Base-by-base conservation (phyloP, 768 basidiomycete species). In the Termitomyces sp. region DNA sequence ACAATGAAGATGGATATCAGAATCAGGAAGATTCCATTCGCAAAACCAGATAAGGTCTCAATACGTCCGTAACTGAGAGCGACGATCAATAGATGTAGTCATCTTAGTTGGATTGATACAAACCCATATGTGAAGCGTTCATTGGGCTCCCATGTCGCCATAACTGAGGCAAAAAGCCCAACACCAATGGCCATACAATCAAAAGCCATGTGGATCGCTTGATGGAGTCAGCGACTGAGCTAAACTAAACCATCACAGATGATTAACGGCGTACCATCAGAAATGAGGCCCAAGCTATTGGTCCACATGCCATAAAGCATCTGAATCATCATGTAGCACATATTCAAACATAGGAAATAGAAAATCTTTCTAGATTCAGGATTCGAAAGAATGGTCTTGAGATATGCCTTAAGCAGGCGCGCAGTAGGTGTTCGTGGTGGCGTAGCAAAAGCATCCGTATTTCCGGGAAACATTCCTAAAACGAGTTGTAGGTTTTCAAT, bases 131-230 rank as follows among this genome's bases (percentile, higher is more conserved):
- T 98, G 72, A 93, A 99, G 33, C 85, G 78, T 62, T 90, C 89
- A 72, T 98, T 94, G 0, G 94, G 90, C 36, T 92, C 88, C 97
- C 97, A 98, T 11, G 89, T 95, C 2, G 96, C 94, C 89, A 98
- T 98, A 5, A 99, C 91, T 9, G 92, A 95, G 5, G 97, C 97
- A 53, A 97, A 85, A 3, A 99, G 79, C 2, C 97, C 97, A 50
- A 99, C 91, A 0, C 85, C 94, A 49, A 99, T 93, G 0, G 96
- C 96, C 82, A 98, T 85, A 66, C 97, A 98, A 72, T 99, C 97
- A 62, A 99, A 99, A 11, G 94, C 92, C 97, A 98, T 99, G 66
- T 99, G 97, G 35, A 99, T 98, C 20, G 97, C 96, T 98, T 23
- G 18, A 60, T 5, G 36, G 29, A 7, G 52, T 49, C 60, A 52